Conservation (phyloP, 257 asterid species). For the Misopates orontium region DNA sequence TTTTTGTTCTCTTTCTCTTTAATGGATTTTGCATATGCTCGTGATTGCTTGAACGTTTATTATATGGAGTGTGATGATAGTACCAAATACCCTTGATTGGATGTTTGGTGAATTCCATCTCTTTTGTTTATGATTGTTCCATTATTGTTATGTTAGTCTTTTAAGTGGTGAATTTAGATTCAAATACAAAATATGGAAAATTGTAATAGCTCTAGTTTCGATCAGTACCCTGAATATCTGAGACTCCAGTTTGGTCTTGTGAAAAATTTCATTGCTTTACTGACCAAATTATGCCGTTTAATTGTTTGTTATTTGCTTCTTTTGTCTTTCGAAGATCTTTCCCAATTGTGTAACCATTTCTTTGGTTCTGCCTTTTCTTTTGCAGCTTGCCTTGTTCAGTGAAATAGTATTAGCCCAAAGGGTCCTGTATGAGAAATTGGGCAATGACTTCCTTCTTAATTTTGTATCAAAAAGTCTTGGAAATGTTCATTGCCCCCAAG, state of each 20-base stretch:
- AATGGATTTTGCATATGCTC: no score
- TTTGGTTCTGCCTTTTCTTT: constrained; percentile 23
- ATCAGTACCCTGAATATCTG: neutral
- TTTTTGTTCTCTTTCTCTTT: no score
- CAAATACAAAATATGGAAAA: neutral
- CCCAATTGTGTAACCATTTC: neutral
- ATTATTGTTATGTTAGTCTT: neutral
- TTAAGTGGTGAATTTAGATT: neutral
- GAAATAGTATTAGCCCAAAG: constrained; percentile 87
- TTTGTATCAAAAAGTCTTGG: constrained; percentile 77
- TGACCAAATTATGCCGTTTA: neutral
- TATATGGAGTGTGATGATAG: no score
- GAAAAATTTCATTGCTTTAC: neutral
- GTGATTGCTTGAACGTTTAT: no score
- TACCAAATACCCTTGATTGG: neutral
- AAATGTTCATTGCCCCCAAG: constrained; percentile 70
- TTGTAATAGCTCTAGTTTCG: neutral
- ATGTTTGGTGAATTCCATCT: neutral
- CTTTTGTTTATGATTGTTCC: neutral
- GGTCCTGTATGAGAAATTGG: constrained; percentile 88
- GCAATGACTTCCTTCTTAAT: constrained; percentile 69
- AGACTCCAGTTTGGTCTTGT: neutral
- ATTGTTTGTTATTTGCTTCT: neutral
- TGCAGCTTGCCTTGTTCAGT: constrained; percentile 68
- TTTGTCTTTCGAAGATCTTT: neutral